Evolutionary conservation across 2,329 filamentous ascomycete genomes (phyloP).

Genomic region (Fusarium redolens): DNA sequence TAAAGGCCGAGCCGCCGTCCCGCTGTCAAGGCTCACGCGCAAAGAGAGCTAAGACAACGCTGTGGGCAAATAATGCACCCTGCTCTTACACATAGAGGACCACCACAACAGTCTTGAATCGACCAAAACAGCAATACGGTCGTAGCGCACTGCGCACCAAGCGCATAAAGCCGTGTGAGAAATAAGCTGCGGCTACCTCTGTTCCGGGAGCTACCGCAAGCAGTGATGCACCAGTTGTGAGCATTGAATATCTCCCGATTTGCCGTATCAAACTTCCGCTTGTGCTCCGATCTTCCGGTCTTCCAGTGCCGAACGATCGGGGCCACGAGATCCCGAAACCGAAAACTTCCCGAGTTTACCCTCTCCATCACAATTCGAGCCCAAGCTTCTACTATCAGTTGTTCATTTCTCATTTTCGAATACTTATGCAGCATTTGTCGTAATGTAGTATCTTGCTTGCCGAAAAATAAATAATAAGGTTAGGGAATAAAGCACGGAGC

Average conservation of each 20-base stretch:
- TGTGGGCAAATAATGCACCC: conserved; percentile 28
- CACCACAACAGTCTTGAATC: not conserved
- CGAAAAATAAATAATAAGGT: conserved; percentile 1
- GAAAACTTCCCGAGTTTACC: not conserved
- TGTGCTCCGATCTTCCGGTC: conserved; percentile 4
- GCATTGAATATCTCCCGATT: not conserved
- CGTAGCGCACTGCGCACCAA: conserved; percentile 11
- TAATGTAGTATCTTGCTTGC: conserved; percentile 1
- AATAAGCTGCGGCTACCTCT: not conserved
- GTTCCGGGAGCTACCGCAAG: conserved; percentile 12
- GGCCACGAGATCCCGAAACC: conserved; percentile 6
- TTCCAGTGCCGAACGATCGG: conserved; percentile 19
- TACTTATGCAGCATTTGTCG: not conserved
- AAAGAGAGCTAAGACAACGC: conserved; percentile 20
- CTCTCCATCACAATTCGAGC: conserved; percentile 3
- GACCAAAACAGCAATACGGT: conserved; percentile 8
- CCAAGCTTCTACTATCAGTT: conserved; percentile 21
- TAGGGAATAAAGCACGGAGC: conserved; percentile 30
- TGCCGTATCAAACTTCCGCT: conserved; percentile 5
- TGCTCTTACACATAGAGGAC: conserved; percentile 7
- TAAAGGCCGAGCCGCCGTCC: conserved; percentile 20
- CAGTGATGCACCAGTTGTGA: conserved; percentile 11
- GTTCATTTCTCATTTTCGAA: conserved; percentile 9
- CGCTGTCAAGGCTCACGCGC: conserved; percentile 23
- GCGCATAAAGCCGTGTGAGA: not conserved